These are phyloP conservation scores for Penicillium vulpinum DNA, from an alignment of 2,329 filamentous ascomycete genomes.

Conservation along the genomic window DNA sequence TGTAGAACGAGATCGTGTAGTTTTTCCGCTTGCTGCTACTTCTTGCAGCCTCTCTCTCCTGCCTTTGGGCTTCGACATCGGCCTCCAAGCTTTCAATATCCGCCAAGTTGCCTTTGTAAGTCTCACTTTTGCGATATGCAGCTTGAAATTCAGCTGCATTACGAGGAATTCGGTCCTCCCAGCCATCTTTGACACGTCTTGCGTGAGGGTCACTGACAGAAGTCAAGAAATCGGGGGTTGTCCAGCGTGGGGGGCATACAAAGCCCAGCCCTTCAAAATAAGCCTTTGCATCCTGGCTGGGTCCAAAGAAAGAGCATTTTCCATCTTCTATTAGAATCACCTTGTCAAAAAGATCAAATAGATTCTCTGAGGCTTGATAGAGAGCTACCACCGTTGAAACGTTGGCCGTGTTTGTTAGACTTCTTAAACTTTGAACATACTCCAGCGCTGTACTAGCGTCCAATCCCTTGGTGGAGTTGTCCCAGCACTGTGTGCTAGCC, in stretches of 20 bases:
- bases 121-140: conserved; percentile 51
- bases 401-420: conserved; percentile 63
- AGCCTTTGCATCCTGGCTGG: conserved; percentile 60
- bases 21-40: conserved; percentile 50
- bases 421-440: conserved; percentile 67
- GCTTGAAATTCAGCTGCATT: conserved; percentile 58
- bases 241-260: conserved; percentile 68
- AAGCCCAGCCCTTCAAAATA: conserved; percentile 75
- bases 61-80: conserved; percentile 44
- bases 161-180: conserved; percentile 57
- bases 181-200: conserved; percentile 57
- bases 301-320: conserved; percentile 71
- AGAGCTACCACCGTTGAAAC: conserved; percentile 67
- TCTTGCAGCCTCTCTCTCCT: conserved; percentile 43
- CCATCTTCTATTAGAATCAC: conserved; percentile 67
- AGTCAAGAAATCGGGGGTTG: conserved; percentile 74
- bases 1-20: conserved; percentile 53
- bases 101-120: conserved; percentile 43
- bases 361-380: conserved; percentile 63
- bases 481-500: conserved; percentile 72
- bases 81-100: conserved; percentile 58
- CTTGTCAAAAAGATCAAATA: conserved; percentile 64
- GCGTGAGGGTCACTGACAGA: conserved; percentile 67
- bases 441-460: conserved; percentile 73
- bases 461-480: conserved; percentile 71